phyloP scores from a whole-genome alignment of 257 asterid species.

The Thymus quinquecostatus region DNA sequence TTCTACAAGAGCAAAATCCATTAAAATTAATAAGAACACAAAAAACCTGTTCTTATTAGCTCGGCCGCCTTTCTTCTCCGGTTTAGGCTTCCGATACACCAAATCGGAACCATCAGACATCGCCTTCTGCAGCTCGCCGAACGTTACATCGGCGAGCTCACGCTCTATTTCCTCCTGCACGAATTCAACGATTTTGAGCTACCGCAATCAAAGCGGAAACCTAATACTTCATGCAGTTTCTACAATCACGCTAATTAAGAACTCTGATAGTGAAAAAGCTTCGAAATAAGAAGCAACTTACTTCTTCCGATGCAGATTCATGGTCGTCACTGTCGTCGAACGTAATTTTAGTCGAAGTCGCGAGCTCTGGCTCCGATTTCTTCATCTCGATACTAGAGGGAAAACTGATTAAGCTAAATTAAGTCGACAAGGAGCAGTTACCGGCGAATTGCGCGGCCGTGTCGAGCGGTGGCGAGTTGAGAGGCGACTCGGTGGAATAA shows the following conservation, averaged over 20 bases:
- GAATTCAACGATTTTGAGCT: neutral
- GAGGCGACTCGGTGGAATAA: neutral
- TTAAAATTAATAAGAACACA: neutral
- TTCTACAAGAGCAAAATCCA: neutral
- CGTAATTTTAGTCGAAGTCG: slow-evolving; percentile 55
- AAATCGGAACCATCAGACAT: slow-evolving; percentile 83
- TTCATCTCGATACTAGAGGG: slow-evolving; percentile 29
- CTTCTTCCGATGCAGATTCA: slow-evolving; percentile 59
- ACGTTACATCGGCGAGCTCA: slow-evolving; percentile 86
- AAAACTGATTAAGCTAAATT: no score
- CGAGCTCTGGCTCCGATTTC: slow-evolving; percentile 36
- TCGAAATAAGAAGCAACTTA: slow-evolving; percentile 29
- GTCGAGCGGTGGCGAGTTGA: neutral
- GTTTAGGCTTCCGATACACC: slow-evolving; percentile 50
- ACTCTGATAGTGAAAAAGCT: neutral
- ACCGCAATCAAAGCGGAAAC: neutral
- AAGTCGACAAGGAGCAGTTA: neutral
- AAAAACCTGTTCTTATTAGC: slow-evolving; percentile 83
- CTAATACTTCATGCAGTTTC: neutral
- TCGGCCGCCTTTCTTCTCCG: slow-evolving; percentile 59
- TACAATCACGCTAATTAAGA: neutral
- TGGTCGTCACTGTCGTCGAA: slow-evolving; percentile 52
- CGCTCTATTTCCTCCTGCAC: slow-evolving; percentile 62
- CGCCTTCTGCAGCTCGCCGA: slow-evolving; percentile 88
- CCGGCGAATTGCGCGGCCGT: neutral